phyloP scores from a whole-genome alignment of 371 early-diverging fungal genomes.

The Caulochytrium protostelioides region DNA sequence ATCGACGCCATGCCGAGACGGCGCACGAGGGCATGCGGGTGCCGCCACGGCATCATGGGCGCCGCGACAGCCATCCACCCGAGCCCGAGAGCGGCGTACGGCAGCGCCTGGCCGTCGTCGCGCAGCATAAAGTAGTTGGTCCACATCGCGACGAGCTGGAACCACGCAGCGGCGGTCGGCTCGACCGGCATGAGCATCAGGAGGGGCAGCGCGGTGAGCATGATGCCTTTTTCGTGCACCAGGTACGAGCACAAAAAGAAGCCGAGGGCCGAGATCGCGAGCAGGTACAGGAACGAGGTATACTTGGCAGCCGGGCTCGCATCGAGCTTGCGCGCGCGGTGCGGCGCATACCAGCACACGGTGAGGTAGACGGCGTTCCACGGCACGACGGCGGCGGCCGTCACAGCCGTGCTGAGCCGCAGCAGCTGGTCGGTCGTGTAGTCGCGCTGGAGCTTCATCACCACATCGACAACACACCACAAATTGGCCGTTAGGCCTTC shows the following conservation, averaged over 20 bases:
- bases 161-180: constrained; percentile 31
- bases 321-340: too few relatives aligned
- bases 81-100: too few relatives aligned
- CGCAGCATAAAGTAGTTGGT: too few relatives aligned
- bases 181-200: constrained; percentile 42
- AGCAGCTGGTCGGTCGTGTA: background rate
- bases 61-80: too few relatives aligned
- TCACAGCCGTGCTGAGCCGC: constrained; percentile 32
- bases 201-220: constrained; percentile 58
- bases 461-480: constrained; percentile 78
- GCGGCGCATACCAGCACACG: too few relatives aligned
- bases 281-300: constrained; percentile 43
- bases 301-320: too few relatives aligned
- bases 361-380: too few relatives aligned
- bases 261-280: constrained; percentile 48
- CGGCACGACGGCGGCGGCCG: constrained; percentile 44
- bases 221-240: constrained; percentile 89
- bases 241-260: constrained; percentile 91
- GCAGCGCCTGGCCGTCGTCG: too few relatives aligned
- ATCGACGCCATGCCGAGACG: too few relatives aligned
- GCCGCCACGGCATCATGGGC: too few relatives aligned
- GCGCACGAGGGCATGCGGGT: too few relatives aligned
- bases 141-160: constrained; percentile 59
- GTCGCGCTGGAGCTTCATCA: constrained; percentile 66
- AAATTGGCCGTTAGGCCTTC: constrained; percentile 93